Conservation (phyloP, 2,329 filamentous ascomycete species). For the Chrysosphaeria jannelii region DNA sequence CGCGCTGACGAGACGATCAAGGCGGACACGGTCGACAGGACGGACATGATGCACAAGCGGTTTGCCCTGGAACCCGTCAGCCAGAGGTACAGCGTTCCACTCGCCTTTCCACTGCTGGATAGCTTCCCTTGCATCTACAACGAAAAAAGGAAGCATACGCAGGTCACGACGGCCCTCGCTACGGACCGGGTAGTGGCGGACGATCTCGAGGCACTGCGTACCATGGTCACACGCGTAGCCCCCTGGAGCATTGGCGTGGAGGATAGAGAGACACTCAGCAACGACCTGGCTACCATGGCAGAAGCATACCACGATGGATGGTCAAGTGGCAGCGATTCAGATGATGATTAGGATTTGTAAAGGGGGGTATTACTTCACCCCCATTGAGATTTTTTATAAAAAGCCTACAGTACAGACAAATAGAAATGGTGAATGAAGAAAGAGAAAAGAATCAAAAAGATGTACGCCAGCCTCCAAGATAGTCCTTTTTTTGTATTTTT, state of each 20-base stretch:
- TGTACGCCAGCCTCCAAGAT: too few relatives aligned
- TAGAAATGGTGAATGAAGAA: too few relatives aligned
- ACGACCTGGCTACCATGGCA: slow-evolving; percentile 51
- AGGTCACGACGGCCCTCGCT: slow-evolving; percentile 28
- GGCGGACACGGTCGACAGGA: slow-evolving; percentile 1
- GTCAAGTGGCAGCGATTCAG: slow-evolving; percentile 45
- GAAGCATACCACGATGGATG: slow-evolving; percentile 78
- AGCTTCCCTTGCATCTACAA: slow-evolving; percentile 58
- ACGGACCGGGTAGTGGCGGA: slow-evolving; percentile 46
- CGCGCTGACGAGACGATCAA: slow-evolving; percentile 5
- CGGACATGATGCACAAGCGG: slow-evolving; percentile 5
- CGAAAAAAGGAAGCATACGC: slow-evolving; percentile 9
- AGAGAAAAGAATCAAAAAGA: too few relatives aligned
- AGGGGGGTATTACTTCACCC: too few relatives aligned
- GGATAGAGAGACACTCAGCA: slow-evolving; percentile 58
- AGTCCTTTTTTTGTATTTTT: too few relatives aligned
- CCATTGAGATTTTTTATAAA: too few relatives aligned
- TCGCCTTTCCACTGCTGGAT: slow-evolving; percentile 49
- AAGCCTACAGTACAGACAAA: too few relatives aligned
- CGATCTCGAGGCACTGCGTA: slow-evolving; percentile 33
- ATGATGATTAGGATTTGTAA: slow-evolving; percentile 39
- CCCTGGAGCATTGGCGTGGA: slow-evolving; percentile 34
- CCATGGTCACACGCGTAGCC: slow-evolving; percentile 18
- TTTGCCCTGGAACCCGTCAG: slow-evolving; percentile 7
- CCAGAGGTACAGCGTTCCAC: slow-evolving; percentile 12